Evolutionary conservation across 192 early-diverging fungal genomes (phyloP), one percentile per base, ranked within the genome.

Genomic region (Podila verticillata): DNA sequence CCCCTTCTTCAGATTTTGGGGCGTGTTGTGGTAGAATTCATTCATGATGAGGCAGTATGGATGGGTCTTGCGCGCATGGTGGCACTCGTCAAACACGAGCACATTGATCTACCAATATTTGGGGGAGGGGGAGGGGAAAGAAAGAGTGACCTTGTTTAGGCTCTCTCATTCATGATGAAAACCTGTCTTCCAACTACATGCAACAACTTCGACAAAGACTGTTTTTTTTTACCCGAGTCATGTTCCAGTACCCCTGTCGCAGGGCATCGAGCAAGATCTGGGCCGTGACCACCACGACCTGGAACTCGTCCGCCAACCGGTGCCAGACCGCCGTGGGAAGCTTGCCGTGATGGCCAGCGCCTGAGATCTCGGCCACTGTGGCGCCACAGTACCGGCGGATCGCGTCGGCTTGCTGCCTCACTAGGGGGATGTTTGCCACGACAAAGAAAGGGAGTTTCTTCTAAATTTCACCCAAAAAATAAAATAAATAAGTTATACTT

Each of bases 81-180:
- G 97, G 57, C 94, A 95, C 77, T 98, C 97, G 78, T 98, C 97
- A 86, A 98, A 95, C 28, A 98, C 89, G 9, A 98, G 72, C 57
- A 98, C 73, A 74, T 91, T 88, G 39, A 96, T 89, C 87, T 94
- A 48, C 20, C n/a, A n/a, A n/a, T n/a, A n/a, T n/a, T n/a, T n/a
- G n/a, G n/a, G n/a, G n/a, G n/a, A n/a, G n/a, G n/a, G n/a, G n/a
- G n/a, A n/a, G n/a, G n/a, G n/a, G 20, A 24, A 74, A 28, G n/a
- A 13, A 32, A 44, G 4, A 56, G 1, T 13, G 22, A 17, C 22
- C 0, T 59, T 3, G 2, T 22, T 48, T 29, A 24, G 47, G n/a
- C n/a, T 19, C 39, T 4, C 13, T 13, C 39, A 44, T 17, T 15
- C 2, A 44, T 15, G 13, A 44, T 44, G 39, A 44, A 44, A n/a